Evolutionary conservation across 2,329 filamentous ascomycete genomes (phyloP).

Genomic region (Pestalotiopsis sp.): DNA sequence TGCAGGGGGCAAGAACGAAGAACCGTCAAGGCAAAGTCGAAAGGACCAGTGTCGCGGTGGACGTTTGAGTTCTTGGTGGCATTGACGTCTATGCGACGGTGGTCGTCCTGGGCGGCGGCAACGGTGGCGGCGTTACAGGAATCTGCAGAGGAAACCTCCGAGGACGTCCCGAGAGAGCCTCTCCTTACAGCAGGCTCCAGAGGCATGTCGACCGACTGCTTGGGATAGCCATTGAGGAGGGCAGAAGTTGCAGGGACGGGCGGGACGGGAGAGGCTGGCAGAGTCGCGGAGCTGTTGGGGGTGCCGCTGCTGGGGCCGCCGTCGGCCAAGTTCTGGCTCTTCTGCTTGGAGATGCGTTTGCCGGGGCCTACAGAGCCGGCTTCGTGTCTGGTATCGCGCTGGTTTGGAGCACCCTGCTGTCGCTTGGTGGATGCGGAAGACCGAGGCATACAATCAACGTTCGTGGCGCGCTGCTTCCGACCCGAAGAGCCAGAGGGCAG

Average conservation of each 20-base stretch:
- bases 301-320: slow-evolving; percentile 25
- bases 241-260: slow-evolving; percentile 35
- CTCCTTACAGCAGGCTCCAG: slow-evolving; percentile 39
- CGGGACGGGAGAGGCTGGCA: slow-evolving; percentile 22
- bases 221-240: slow-evolving; percentile 35
- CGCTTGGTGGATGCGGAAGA: slow-evolving; percentile 59
- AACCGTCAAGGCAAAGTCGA: slow-evolving; percentile 82
- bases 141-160: slow-evolving; percentile 57
- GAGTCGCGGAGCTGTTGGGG: slow-evolving; percentile 22
- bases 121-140: slow-evolving; percentile 38
- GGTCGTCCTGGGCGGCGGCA: slow-evolving; percentile 45
- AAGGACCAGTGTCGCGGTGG: slow-evolving; percentile 69
- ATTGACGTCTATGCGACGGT: slow-evolving; percentile 70
- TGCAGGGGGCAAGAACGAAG: slow-evolving; percentile 86
- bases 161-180: slow-evolving; percentile 51
- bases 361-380: slow-evolving; percentile 81
- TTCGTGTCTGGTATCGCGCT: slow-evolving; percentile 78
- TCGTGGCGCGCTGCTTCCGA: slow-evolving; percentile 35
- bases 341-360: slow-evolving; percentile 55
- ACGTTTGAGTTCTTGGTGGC: slow-evolving; percentile 66
- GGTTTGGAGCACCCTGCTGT: slow-evolving; percentile 59
- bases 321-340: slow-evolving; percentile 45
- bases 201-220: slow-evolving; percentile 37
- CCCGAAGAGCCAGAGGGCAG: slow-evolving; percentile 42
- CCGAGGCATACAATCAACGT: slow-evolving; percentile 58